These are phyloP conservation scores for Trichoderma sp. DNA, from an alignment of 2,329 filamentous ascomycete species.

Conservation along the genomic window DNA sequence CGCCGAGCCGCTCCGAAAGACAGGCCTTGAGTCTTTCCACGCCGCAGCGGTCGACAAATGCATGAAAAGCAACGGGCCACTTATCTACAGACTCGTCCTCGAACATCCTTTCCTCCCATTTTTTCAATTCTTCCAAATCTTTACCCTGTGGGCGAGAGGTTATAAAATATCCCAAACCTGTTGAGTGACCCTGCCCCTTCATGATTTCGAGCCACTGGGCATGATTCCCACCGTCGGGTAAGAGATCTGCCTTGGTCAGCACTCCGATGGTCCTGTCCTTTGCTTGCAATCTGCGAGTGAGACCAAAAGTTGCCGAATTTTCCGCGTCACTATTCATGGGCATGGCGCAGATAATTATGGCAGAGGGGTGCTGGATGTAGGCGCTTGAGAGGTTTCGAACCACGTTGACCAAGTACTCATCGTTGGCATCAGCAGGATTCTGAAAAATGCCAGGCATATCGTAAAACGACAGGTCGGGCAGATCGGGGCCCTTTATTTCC, in stretches of 20 bases:
- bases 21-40: slow-evolving; percentile 52
- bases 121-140: slow-evolving; percentile 49
- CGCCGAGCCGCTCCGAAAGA: slow-evolving; percentile 50
- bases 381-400: slow-evolving; percentile 67
- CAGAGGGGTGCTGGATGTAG: slow-evolving; percentile 66
- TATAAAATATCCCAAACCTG: slow-evolving; percentile 75
- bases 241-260: slow-evolving; percentile 78
- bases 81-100: slow-evolving; percentile 35
- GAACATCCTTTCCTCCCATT: slow-evolving; percentile 54
- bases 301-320: slow-evolving; percentile 66
- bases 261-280: slow-evolving; percentile 66
- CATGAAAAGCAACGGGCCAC: slow-evolving; percentile 50
- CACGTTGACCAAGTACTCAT: slow-evolving; percentile 67
- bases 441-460: slow-evolving; percentile 82
- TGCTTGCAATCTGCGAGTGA: slow-evolving; percentile 58
- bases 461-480: slow-evolving; percentile 76
- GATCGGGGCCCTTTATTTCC: slow-evolving; percentile 66
- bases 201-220: slow-evolving; percentile 64
- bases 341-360: slow-evolving; percentile 73
- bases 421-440: slow-evolving; percentile 59
- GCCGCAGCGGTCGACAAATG: slow-evolving; percentile 49
- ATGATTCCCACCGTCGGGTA: slow-evolving; percentile 49
- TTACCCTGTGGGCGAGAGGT: slow-evolving; percentile 64
- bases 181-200: slow-evolving; percentile 54
- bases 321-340: slow-evolving; percentile 76